Evolutionary conservation across 2,329 filamentous ascomycete species (phyloP).

Genomic region (Waltergamsia citrina): DNA sequence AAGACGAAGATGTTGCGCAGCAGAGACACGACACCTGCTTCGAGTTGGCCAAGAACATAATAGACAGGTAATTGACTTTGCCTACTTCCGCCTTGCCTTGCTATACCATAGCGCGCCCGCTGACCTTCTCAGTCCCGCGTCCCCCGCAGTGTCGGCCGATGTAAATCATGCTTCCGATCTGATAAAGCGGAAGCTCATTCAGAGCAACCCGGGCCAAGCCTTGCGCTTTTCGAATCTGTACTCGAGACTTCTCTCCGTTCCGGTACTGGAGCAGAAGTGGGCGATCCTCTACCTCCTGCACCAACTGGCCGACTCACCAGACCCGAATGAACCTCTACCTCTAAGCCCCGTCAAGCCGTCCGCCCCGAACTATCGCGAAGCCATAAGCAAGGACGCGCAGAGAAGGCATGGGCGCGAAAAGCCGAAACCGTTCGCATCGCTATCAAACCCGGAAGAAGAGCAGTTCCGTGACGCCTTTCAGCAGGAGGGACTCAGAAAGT

Average conservation of each 20-base stretch:
- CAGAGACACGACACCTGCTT: constrained; percentile 57
- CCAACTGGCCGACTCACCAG: constrained; percentile 63
- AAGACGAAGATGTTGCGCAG: constrained; percentile 59
- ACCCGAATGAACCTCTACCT: constrained; percentile 42
- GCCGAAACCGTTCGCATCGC: constrained; percentile 21
- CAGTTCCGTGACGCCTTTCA: constrained; percentile 44
- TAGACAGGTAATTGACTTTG: constrained; percentile 35
- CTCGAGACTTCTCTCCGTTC: constrained; percentile 78
- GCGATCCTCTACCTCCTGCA: constrained; percentile 88
- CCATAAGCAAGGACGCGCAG: constrained; percentile 23
- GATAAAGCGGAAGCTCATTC: constrained; percentile 80
- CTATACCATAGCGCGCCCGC: neutral
- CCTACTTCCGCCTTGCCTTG: neutral
- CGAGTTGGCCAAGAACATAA: constrained; percentile 37
- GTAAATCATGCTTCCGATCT: constrained; percentile 88
- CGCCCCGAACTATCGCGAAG: constrained; percentile 25
- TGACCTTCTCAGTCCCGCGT: constrained; percentile 28
- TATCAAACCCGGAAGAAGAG: constrained; percentile 34
- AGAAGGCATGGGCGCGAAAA: constrained; percentile 26
- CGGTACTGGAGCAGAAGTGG: constrained; percentile 93
- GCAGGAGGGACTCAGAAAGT: constrained; percentile 37
- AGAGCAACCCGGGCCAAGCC: constrained; percentile 69
- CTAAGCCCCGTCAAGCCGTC: constrained; percentile 30
- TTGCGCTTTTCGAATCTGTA: constrained; percentile 86
- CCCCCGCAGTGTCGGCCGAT: constrained; percentile 53